Conservation (phyloP, 148 eudicot species). For the Rhododendron henanense region DNA sequence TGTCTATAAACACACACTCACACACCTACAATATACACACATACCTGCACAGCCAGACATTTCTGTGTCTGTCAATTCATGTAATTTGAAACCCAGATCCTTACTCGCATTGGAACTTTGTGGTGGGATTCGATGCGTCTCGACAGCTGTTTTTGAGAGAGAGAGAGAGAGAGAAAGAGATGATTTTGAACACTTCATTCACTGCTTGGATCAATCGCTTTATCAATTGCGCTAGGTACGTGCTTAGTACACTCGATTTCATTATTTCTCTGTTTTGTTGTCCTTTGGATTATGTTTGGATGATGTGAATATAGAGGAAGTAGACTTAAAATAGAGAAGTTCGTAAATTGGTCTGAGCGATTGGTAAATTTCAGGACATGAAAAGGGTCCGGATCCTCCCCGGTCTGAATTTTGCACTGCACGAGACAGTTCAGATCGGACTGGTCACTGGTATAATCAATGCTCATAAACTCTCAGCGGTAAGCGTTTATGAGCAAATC, state of each 20-base stretch:
- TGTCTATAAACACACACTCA: neutral
- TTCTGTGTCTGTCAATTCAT: neutral
- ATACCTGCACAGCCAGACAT: neutral
- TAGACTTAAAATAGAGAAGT: neutral
- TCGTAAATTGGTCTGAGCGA: neutral
- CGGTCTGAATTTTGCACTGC: neutral
- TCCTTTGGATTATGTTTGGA: neutral
- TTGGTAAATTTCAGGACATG: neutral
- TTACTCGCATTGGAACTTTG: neutral
- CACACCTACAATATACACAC: neutral
- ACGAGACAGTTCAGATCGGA: neutral
- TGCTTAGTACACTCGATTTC: conserved; percentile 9
- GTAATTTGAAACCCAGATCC: neutral
- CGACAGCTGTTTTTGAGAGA: neutral
- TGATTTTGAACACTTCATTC: conserved; percentile 62
- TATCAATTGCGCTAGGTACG: conserved; percentile 81
- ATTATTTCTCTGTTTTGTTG: neutral
- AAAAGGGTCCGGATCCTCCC: too few relatives aligned
- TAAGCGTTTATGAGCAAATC: too few relatives aligned
- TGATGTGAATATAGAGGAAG: conserved; percentile 1
- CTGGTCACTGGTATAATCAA: neutral
- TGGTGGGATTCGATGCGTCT: conserved; percentile 5
- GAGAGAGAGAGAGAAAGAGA: conserved; percentile 12
- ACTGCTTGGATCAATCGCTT: conserved; percentile 68
- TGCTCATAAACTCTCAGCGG: too few relatives aligned